A percentile compares a stretch with the other conserved stretches of the same genome.
Conservation (phyloP, 2,329 filamentous ascomycete species). For the Westerdykella aurantiaca region DNA sequence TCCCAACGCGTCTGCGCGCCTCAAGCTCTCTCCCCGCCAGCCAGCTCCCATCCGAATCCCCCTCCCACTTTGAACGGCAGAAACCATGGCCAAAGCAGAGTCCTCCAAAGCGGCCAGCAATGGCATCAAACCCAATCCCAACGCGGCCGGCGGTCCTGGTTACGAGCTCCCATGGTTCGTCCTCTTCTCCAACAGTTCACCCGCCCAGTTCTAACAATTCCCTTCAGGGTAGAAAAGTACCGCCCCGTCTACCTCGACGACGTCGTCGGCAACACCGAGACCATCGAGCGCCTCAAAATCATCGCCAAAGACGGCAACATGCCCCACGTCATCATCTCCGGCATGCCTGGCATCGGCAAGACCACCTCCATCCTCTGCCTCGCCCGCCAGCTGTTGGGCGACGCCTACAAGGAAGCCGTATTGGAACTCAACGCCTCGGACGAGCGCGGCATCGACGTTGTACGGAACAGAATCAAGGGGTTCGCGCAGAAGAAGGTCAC, state of each 20-base stretch:
- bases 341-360: constrained; percentile 98
- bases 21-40: constrained; percentile 12
- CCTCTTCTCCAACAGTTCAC: neutral
- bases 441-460: constrained; percentile 95
- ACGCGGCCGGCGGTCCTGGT: constrained; percentile 38
- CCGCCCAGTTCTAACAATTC: constrained; percentile 9
- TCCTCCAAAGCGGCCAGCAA: constrained; percentile 45
- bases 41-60: constrained; percentile 2
- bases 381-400: constrained; percentile 82
- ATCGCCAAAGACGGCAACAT: constrained; percentile 98
- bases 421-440: constrained; percentile 95
- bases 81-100: constrained; percentile 44
- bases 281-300: constrained; percentile 93
- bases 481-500: constrained; percentile 99
- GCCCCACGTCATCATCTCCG: constrained; percentile 99
- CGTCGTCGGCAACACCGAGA: constrained; percentile 96
- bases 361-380: constrained; percentile 93
- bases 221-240: constrained; percentile 90
- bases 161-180: constrained; percentile 76
- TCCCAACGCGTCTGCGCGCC: constrained; percentile 20
- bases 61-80: constrained; percentile 6
- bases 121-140: constrained; percentile 38
- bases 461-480: constrained; percentile 93
- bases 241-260: constrained; percentile 91
- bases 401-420: constrained; percentile 95